Conservation (phyloP, 2,329 filamentous ascomycete genomes). For the Apiospora rasikravindrae region DNA sequence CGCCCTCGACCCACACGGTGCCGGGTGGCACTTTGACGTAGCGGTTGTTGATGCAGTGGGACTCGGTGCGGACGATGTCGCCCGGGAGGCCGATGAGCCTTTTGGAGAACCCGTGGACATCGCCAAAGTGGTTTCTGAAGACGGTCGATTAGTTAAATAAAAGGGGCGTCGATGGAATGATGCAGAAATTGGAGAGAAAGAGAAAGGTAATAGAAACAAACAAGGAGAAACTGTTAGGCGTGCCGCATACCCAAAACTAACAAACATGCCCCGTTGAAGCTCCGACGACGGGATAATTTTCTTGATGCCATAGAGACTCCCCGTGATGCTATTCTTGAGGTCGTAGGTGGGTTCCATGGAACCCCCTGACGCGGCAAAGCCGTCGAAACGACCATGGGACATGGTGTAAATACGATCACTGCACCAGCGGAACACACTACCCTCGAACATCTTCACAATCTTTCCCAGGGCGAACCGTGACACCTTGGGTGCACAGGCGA, state of each 20-base stretch:
- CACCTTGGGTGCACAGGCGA: not conserved
- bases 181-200: no score
- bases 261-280: not conserved
- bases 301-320: not conserved
- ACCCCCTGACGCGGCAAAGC: fast-evolving
- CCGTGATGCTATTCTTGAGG: not conserved
- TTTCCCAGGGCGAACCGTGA: not conserved
- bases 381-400: fast-evolving
- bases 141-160: not conserved
- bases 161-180: no score
- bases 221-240: not conserved
- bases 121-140: not conserved
- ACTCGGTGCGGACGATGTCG: not conserved
- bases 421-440: not conserved
- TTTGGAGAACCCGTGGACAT: not conserved
- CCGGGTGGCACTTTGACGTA: not conserved
- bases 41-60: not conserved
- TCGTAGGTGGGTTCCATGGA: not conserved
- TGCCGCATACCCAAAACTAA: not conserved
- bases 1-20: not conserved
- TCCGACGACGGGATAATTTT: not conserved
- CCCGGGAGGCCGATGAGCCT: not conserved
- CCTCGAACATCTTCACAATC: not conserved
- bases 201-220: no score
- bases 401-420: not conserved